Percentiles rank a stretch among this genome's conserved stretches.
These are phyloP conservation scores for cucumber (Cucumis sativus) DNA, from an alignment of 306 rosid species.

Conservation along the genomic window DNA sequence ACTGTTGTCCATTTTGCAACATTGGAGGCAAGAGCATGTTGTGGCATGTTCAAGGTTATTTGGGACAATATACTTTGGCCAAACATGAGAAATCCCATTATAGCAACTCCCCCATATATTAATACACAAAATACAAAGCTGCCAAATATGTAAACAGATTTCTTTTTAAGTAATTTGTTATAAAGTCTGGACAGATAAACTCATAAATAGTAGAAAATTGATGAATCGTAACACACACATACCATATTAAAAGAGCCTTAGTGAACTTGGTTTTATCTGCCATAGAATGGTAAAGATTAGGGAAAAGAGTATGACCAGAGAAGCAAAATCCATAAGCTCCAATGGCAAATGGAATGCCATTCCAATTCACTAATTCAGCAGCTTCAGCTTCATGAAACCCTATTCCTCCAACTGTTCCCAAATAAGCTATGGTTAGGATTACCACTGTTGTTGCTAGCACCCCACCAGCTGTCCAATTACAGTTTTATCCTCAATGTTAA, in stretches of 20 bases:
- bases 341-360: constrained; percentile 63
- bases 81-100: constrained; percentile 62
- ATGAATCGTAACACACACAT: neutral
- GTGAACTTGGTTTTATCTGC: constrained; percentile 53
- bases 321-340: constrained; percentile 74
- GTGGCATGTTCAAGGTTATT: constrained; percentile 66
- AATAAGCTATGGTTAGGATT: constrained; percentile 28
- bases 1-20: constrained; percentile 63
- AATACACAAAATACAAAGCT: constrained; percentile 47
- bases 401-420: constrained; percentile 44
- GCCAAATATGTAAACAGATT: constrained; percentile 4
- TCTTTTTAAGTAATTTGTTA: too few relatives aligned
- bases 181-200: too few relatives aligned
- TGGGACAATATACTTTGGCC: constrained; percentile 53
- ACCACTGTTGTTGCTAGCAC: constrained; percentile 40
- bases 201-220: too few relatives aligned
- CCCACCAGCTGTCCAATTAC: constrained; percentile 47
- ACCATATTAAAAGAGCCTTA: constrained; percentile 35
- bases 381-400: constrained; percentile 44
- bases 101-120: constrained; percentile 49
- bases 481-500: too few relatives aligned
- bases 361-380: constrained; percentile 39
- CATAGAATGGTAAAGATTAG: constrained; percentile 80
- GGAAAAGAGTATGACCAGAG: constrained; percentile 75
- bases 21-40: constrained; percentile 36